A percentile compares a stretch with the other conserved stretches of the same genome.
Conservation (phyloP, 305 asterid species). For the Fraxinus baroniana region DNA sequence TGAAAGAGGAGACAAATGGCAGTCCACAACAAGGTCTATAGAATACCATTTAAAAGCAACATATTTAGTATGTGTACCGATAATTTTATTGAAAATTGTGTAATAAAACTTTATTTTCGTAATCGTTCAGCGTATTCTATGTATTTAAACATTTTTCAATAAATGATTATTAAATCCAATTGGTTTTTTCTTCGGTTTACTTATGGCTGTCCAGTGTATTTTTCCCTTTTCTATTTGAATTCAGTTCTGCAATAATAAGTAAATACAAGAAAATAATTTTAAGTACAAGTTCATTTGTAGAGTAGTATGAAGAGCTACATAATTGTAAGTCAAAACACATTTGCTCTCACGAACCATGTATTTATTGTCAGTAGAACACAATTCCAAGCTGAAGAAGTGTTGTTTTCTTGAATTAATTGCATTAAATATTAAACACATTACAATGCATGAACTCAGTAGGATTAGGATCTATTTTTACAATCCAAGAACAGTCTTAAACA, state of each 20-base stretch:
- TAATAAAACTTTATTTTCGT: not conserved
- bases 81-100: not conserved
- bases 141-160: not conserved
- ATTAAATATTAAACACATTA: not conserved
- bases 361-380: not conserved
- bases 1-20: not conserved
- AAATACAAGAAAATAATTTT: not conserved
- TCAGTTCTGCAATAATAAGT: not conserved
- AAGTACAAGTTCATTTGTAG: not conserved
- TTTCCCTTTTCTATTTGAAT: not conserved
- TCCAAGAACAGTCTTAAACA: slow-evolving; percentile 12
- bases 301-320: not conserved
- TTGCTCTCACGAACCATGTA: not conserved
- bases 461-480: not conserved
- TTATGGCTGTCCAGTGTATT: not conserved
- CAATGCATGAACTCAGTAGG: not conserved
- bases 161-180: not conserved
- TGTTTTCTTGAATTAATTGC: not conserved
- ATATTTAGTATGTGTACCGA: not conserved
- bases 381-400: not conserved
- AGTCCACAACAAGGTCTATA: not conserved
- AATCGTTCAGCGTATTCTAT: not conserved
- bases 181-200: not conserved
- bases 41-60: not conserved
- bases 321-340: not conserved